Conservation (phyloP, 2,329 filamentous ascomycete genomes). For the Verticillium klebahnii region DNA sequence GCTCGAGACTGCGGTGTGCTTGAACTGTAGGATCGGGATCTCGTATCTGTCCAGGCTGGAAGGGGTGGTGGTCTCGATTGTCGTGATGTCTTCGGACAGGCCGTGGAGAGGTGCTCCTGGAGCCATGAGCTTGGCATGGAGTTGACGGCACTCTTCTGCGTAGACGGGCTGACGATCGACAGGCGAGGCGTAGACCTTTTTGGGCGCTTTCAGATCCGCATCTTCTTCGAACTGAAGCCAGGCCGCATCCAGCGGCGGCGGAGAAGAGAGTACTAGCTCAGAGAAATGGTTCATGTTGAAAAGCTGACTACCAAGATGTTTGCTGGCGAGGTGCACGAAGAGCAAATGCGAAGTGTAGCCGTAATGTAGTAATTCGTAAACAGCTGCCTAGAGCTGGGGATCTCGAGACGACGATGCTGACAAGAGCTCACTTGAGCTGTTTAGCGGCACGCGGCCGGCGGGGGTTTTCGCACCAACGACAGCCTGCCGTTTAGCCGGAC, state of each 20-base stretch:
- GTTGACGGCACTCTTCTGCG: slow-evolving; percentile 32
- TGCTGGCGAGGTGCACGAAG: background rate
- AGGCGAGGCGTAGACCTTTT: slow-evolving; percentile 17
- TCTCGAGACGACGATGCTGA: background rate
- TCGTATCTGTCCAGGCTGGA: slow-evolving; percentile 26
- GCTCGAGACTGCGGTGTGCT: slow-evolving; percentile 8
- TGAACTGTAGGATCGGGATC: slow-evolving; percentile 33
- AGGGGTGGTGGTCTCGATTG: slow-evolving; percentile 19
- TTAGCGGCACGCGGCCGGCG: background rate
- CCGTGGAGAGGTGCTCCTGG: slow-evolving; percentile 29
- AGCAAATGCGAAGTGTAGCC: background rate
- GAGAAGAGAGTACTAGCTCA: slow-evolving; percentile 3
- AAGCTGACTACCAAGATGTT: background rate
- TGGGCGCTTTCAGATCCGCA: slow-evolving; percentile 20
- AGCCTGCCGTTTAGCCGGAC: background rate
- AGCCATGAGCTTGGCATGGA: slow-evolving; percentile 28
- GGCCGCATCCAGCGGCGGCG: slow-evolving; percentile 31
- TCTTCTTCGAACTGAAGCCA: slow-evolving; percentile 34
- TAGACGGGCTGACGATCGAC: slow-evolving; percentile 33
- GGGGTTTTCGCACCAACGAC: slow-evolving; percentile 2
- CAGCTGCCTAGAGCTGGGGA: background rate
- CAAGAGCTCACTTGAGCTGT: background rate
- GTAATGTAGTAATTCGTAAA: background rate
- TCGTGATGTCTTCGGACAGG: slow-evolving; percentile 27
- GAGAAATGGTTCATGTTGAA: background rate